These are phyloP conservation scores for Globisporangium echinulatum DNA, from an alignment of 352 stramenopile species.

Conservation along the genomic window DNA sequence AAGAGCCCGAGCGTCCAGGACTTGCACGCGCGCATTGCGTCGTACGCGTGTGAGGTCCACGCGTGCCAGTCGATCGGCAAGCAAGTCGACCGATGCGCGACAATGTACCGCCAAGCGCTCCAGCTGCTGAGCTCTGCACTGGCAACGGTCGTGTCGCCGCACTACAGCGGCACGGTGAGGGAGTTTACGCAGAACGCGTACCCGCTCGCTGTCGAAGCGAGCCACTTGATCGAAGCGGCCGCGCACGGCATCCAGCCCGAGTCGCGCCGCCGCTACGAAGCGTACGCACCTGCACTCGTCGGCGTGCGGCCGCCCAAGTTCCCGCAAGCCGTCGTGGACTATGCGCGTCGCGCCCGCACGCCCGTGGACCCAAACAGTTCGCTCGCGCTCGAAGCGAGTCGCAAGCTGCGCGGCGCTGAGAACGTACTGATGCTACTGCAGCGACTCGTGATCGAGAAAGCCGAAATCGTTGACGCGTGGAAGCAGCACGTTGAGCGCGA, in stretches of 20 bases:
- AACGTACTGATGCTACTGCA: constrained; percentile 80
- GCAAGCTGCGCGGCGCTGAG: constrained; percentile 69
- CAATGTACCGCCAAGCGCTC: constrained; percentile 70
- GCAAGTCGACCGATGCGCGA: constrained; percentile 64
- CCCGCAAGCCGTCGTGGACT: constrained; percentile 37
- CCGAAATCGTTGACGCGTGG: constrained; percentile 79
- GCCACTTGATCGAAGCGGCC: constrained; percentile 63
- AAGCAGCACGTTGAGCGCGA: constrained; percentile 60
- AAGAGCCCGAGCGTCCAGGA: constrained; percentile 62
- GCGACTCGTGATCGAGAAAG: constrained; percentile 76
- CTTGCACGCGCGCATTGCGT: constrained; percentile 61
- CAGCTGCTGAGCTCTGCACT: constrained; percentile 65
- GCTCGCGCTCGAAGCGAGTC: constrained; percentile 67
- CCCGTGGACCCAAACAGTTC: constrained; percentile 30
- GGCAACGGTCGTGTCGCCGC: constrained; percentile 58
- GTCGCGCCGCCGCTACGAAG: constrained; percentile 57
- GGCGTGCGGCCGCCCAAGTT: constrained; percentile 42
- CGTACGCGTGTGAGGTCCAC: constrained; percentile 76
- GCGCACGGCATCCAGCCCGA: constrained; percentile 73
- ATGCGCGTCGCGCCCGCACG: constrained; percentile 28
- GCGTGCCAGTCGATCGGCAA: constrained; percentile 66
- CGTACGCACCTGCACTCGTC: constrained; percentile 47
- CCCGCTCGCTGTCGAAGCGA: constrained; percentile 67
- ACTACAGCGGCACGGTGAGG: constrained; percentile 62
- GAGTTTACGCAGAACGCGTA: constrained; percentile 75